phyloP scores from a whole-genome alignment of 2,329 filamentous ascomycete genomes.

The Exophiala dermatitidis region DNA sequence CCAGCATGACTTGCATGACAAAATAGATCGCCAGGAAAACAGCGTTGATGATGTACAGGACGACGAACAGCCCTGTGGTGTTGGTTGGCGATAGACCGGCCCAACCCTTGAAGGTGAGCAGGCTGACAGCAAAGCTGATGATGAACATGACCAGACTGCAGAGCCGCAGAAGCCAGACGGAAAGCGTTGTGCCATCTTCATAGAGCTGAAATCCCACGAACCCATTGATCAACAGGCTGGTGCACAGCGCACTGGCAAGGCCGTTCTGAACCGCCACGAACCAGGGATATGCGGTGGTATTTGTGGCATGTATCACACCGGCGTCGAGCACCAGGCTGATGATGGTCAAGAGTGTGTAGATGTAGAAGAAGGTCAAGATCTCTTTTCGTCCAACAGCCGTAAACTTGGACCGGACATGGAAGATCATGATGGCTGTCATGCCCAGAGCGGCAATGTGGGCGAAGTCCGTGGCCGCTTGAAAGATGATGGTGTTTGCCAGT shows the following conservation, averaged over 20 bases:
- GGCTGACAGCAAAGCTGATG: slow-evolving; percentile 76
- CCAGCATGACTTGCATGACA: slow-evolving; percentile 78
- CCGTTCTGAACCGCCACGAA: slow-evolving; percentile 85
- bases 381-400: slow-evolving; percentile 77
- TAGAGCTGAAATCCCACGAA: slow-evolving; percentile 98
- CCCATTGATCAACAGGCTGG: slow-evolving; percentile 87
- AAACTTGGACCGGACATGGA: slow-evolving; percentile 95
- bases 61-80: slow-evolving; percentile 81
- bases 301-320: slow-evolving; percentile 73
- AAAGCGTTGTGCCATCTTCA: slow-evolving; percentile 89
- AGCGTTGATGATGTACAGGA: slow-evolving; percentile 85
- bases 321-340: slow-evolving; percentile 85
- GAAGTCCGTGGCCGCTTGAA: slow-evolving; percentile 82
- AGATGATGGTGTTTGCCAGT: slow-evolving; percentile 96
- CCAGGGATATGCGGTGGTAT: slow-evolving; percentile 74
- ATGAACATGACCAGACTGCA: slow-evolving; percentile 74
- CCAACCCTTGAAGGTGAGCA: slow-evolving; percentile 90
- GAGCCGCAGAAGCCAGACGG: slow-evolving; percentile 82
- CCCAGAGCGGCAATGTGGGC: slow-evolving; percentile 83
- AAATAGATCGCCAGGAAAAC: slow-evolving; percentile 81
- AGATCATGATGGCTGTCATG: slow-evolving; percentile 96
- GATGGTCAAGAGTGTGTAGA: slow-evolving; percentile 86
- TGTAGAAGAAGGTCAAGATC: slow-evolving; percentile 88
- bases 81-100: slow-evolving; percentile 77
- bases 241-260: slow-evolving; percentile 75